Percentiles rank a stretch among this genome's conserved stretches.
Conservation (phyloP, 495 filamentous ascomycete genomes). For the Aspergillus wentii region DNA sequence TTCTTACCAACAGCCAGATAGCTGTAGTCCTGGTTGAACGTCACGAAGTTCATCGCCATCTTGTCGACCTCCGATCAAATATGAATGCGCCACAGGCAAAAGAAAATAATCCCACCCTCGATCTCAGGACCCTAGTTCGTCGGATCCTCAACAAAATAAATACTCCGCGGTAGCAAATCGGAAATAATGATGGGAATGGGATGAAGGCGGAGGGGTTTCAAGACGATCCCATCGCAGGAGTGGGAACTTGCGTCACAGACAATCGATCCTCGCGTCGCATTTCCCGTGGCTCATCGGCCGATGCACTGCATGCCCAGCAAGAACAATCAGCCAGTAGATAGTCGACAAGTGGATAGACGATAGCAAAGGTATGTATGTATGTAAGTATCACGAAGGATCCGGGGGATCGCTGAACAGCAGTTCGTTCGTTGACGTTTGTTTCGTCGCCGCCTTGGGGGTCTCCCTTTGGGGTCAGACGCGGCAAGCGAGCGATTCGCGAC, state of each 20-base stretch:
- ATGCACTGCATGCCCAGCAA: too few relatives aligned
- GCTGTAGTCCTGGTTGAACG: constrained; percentile 98
- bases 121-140: constrained; percentile 3
- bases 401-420: constrained; percentile 17
- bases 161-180: neutral
- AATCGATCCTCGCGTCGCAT: constrained; percentile 15
- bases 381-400: constrained; percentile 19
- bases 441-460: too few relatives aligned
- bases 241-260: constrained; percentile 10
- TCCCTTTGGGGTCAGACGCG: constrained; percentile 18
- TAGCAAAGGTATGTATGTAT: too few relatives aligned
- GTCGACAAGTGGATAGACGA: constrained; percentile 4
- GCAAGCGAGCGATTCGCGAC: constrained; percentile 31
- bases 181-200: constrained; percentile 1
- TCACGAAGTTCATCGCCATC: constrained; percentile 91
- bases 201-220: constrained; percentile 17
- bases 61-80: constrained; percentile 17
- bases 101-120: constrained; percentile 8
- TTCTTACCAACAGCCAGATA: constrained; percentile 85
- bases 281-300: neutral
- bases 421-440: constrained; percentile 1
- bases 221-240: constrained; percentile 17
- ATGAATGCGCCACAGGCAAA: constrained; percentile 1
- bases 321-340: too few relatives aligned
- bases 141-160: neutral